phyloP scores from a whole-genome alignment of 2,329 filamentous ascomycete species.

The Moelleriella libera region DNA sequence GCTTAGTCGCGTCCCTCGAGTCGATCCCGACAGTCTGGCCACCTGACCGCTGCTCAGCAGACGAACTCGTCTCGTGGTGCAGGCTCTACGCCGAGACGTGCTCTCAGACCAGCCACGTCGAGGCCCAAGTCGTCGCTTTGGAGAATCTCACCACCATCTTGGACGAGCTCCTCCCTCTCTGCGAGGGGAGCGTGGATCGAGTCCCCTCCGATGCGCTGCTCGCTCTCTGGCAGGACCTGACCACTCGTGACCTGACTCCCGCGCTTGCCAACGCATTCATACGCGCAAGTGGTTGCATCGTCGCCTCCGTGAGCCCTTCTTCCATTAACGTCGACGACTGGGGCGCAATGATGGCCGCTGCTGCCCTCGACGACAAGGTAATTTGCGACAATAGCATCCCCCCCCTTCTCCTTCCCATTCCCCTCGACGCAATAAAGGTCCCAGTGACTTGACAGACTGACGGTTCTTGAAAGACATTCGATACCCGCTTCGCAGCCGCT shows the following conservation, averaged over 20 bases:
- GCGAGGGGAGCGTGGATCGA: slow-evolving; percentile 6
- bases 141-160: slow-evolving; percentile 31
- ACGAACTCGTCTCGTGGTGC: slow-evolving; percentile 19
- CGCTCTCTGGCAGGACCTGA: slow-evolving; percentile 25
- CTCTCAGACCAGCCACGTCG: slow-evolving; percentile 21
- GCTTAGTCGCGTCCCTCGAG: slow-evolving; percentile 21
- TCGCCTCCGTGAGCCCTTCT: slow-evolving; percentile 18
- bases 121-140: slow-evolving; percentile 32
- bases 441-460: background rate
- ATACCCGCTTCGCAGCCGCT: slow-evolving; percentile 47
- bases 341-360: slow-evolving; percentile 35
- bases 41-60: slow-evolving; percentile 10
- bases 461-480: slow-evolving; percentile 36
- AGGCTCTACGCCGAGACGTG: slow-evolving; percentile 28
- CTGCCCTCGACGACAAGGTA: slow-evolving; percentile 34
- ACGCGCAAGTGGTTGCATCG: slow-evolving; percentile 29
- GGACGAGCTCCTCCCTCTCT: slow-evolving; percentile 20
- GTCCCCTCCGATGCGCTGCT: slow-evolving; percentile 20
- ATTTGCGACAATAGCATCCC: background rate
- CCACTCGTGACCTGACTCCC: slow-evolving; percentile 27
- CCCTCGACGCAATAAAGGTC: background rate
- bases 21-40: slow-evolving; percentile 17
- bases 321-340: slow-evolving; percentile 17
- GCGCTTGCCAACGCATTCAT: slow-evolving; percentile 34
- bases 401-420: background rate